These are phyloP conservation scores for Lasiosphaeria miniovina DNA, from an alignment of 495 filamentous ascomycete genomes.

Conservation along the genomic window DNA sequence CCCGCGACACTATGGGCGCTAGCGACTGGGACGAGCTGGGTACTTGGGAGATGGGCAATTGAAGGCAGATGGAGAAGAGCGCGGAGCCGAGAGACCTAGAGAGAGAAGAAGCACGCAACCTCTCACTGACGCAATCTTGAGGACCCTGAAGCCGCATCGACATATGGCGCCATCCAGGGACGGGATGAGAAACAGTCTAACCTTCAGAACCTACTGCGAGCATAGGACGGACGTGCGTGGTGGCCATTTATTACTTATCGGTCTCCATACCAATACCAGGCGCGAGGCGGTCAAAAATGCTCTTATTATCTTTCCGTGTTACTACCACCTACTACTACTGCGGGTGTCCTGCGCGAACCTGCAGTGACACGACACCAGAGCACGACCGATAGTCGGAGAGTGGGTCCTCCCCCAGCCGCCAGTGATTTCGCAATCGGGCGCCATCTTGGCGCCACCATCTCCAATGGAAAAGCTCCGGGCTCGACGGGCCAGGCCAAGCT, in stretches of 20 bases:
- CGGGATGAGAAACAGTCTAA: slow-evolving; percentile 22
- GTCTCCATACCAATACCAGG: no score
- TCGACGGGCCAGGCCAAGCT: not conserved
- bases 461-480: slow-evolving; percentile 5
- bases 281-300: no score
- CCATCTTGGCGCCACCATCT: slow-evolving; percentile 13
- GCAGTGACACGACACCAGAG: not conserved
- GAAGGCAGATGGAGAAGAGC: not conserved
- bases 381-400: not conserved
- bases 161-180: slow-evolving; percentile 29
- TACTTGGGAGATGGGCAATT: not conserved
- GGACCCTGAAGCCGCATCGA: not conserved
- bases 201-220: no score
- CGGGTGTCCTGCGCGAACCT: not conserved
- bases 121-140: slow-evolving; percentile 19
- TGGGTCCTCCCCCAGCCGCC: not conserved
- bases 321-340: no score
- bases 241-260: no score
- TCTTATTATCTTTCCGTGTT: no score
- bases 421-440: slow-evolving; percentile 12
- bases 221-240: no score
- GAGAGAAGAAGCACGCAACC: slow-evolving; percentile 27
- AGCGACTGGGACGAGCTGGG: no score
- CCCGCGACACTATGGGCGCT: no score
- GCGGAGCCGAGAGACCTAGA: slow-evolving; percentile 3